phyloP scores from a whole-genome alignment of 768 basidiomycete genomes.

The Boletellus ananas region DNA sequence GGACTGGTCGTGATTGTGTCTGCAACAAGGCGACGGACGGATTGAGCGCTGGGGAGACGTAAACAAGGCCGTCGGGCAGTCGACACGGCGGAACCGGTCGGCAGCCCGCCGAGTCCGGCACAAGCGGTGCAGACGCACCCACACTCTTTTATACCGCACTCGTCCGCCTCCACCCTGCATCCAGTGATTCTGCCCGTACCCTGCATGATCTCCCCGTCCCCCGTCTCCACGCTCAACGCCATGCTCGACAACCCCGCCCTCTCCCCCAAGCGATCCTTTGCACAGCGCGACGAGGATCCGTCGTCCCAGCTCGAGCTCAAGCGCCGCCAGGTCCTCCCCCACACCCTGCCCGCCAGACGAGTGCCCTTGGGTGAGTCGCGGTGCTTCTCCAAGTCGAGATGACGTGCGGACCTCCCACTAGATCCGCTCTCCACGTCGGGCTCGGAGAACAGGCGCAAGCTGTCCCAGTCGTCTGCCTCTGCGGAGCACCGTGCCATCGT shows the following conservation, averaged over 20 bases:
- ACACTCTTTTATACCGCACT: neutral
- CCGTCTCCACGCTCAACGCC: constrained; percentile 6
- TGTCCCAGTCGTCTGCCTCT: constrained; percentile 2
- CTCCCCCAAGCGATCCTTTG: constrained; percentile 18
- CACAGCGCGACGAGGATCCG: constrained; percentile 17
- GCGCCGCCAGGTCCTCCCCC: constrained; percentile 14
- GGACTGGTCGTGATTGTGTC: no score
- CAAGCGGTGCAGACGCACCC: constrained; percentile 25
- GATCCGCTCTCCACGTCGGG: constrained; percentile 27
- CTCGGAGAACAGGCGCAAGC: constrained; percentile 15
- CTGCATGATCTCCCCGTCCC: constrained; percentile 23
- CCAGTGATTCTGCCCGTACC: no score
- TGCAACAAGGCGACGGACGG: no score
- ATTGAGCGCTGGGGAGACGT: no score
- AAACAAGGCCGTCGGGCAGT: no score
- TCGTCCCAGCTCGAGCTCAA: constrained; percentile 9
- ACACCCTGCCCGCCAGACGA: constrained; percentile 8
- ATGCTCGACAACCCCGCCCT: constrained; percentile 9
- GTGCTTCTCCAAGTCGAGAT: neutral
- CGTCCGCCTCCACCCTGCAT: no score
- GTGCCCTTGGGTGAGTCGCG: constrained; percentile 25
- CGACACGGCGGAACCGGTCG: no score
- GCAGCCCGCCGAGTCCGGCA: constrained; percentile 1
- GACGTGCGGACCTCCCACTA: constrained; percentile 1
- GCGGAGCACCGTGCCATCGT: constrained; percentile 10